Evolutionary conservation across 2,329 filamentous ascomycete species (phyloP).

Genomic region (Fusarium sp.): DNA sequence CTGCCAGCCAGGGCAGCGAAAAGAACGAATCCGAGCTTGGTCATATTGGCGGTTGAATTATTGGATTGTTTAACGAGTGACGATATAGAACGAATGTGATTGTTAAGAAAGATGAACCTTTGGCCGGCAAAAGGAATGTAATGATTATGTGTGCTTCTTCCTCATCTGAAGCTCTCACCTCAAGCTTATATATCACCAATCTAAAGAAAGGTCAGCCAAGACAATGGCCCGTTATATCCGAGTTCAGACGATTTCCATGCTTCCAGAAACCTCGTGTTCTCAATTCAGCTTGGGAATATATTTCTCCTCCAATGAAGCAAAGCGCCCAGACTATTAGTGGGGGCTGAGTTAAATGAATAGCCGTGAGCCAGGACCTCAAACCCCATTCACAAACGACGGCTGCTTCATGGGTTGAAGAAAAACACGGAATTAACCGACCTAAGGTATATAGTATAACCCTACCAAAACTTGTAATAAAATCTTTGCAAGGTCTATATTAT

Average conservation of each 20-base stretch:
- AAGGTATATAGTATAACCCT: no score
- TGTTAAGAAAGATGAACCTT: slow-evolving; percentile 7
- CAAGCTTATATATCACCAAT: slow-evolving; percentile 16
- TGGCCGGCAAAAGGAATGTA: slow-evolving; percentile 34
- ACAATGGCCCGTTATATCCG: slow-evolving; percentile 3
- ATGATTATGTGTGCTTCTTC: not conserved
- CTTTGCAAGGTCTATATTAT: no score
- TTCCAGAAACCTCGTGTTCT: not conserved
- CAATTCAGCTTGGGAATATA: not conserved
- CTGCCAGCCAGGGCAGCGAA: slow-evolving; percentile 36
- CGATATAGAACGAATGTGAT: slow-evolving; percentile 1
- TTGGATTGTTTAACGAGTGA: not conserved
- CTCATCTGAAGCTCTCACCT: not conserved
- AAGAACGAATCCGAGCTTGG: slow-evolving; percentile 19
- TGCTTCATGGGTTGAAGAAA: no score
- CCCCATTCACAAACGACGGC: not conserved
- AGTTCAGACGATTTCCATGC: not conserved
- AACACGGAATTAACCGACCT: no score
- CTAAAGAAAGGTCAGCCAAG: not conserved
- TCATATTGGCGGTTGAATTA: slow-evolving; percentile 12
- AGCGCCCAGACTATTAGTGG: not conserved
- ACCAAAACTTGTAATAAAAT: no score
- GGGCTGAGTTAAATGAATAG: slow-evolving; percentile 17
- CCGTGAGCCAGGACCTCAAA: not conserved
- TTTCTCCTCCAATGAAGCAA: slow-evolving; percentile 19